Conservation (phyloP, 495 filamentous ascomycete genomes). For the Trichoderma parareesei region DNA sequence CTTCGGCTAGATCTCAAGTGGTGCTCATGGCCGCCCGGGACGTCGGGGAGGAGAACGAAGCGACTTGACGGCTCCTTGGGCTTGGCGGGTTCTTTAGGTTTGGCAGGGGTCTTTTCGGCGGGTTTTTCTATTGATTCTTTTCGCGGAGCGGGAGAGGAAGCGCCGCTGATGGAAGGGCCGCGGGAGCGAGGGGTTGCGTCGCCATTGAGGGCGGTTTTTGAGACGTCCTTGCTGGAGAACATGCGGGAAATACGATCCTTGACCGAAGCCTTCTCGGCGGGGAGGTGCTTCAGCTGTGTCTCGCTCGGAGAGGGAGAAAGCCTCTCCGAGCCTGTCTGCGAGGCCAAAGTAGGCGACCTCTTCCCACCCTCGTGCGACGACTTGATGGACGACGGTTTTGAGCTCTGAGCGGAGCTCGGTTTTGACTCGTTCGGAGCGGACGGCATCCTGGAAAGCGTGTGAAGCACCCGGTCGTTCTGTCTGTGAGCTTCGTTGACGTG, state of each 20-base stretch:
- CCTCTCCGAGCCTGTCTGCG: constrained; percentile 4
- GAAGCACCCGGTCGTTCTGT: background rate
- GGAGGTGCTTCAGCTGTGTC: constrained; percentile 23
- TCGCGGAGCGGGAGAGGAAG: constrained; percentile 18
- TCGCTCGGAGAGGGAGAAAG: constrained; percentile 16
- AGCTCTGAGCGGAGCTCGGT: constrained; percentile 8
- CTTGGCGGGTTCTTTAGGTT: constrained; percentile 18
- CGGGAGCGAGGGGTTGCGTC: constrained; percentile 13
- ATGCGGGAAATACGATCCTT: constrained; percentile 43
- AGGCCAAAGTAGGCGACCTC: constrained; percentile 7
- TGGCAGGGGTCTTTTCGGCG: constrained; percentile 24
- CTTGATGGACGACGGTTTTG: constrained; percentile 13
- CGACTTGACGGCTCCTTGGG: constrained; percentile 29
- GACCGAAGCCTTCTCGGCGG: constrained; percentile 39
- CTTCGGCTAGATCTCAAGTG: constrained; percentile 77
- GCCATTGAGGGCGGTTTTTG: constrained; percentile 18
- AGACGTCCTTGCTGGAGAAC: constrained; percentile 40
- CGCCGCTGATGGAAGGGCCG: constrained; percentile 17
- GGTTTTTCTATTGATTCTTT: constrained; percentile 16
- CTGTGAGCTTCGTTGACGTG: background rate
- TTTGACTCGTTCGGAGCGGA: constrained; percentile 4
- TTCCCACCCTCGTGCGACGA: constrained; percentile 12
- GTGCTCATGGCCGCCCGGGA: constrained; percentile 67
- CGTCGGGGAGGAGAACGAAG: constrained; percentile 33
- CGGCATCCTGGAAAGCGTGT: background rate